Base-by-base conservation (phyloP, 1,139 yeast genomes). In the Candida mesenterica region DNA sequence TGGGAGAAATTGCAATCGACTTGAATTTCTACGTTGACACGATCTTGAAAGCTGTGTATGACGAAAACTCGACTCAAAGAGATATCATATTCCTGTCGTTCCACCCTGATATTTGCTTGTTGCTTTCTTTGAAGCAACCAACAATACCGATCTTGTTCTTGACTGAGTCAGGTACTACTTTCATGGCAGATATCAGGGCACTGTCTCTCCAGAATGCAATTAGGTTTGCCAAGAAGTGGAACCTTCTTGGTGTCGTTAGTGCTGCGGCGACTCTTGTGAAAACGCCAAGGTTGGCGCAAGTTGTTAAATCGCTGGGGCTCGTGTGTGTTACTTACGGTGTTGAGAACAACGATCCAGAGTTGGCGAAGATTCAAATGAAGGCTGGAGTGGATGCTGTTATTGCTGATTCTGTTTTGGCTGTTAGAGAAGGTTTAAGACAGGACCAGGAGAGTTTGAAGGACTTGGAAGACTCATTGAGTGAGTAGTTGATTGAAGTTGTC, bases 371-470 rank as follows among this genome's bases (percentile, higher is more conserved):
- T 41, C 97, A 92, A 59, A 84, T 92, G 82, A 79, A 78, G 46
- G 92, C 95, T 8, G 97, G 97, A 10, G 96, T 92, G 6, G 97
- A 92, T 66, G 98, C 98, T 0, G 97, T 92, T 15, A 92, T 92
- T 62, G 97, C 88, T 4, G 97, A 92, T 59, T 83, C 89, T 42
- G 97, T 92, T 3, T 69, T 90, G 55, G 97, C 97, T 0, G 95
- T 90, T 10, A 74, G 97, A 53, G 85, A 84, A 50, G 96, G 90
- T 4, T 70, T 90, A 46, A 71, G 80, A 37, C 64, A 62, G 38
- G 74, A 46, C 22, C 49, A 39, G 28, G 49, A 42, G 34, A 37
- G 28, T 19, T 34, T 44, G 38, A 40, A 39, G 38, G 38, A 31
- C 25, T 37, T 38, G 34, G 48, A 43, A 16, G 49, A 39, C 17